Conservation (phyloP, 2,329 filamentous ascomycete species). For the Peltaster fructicola region DNA sequence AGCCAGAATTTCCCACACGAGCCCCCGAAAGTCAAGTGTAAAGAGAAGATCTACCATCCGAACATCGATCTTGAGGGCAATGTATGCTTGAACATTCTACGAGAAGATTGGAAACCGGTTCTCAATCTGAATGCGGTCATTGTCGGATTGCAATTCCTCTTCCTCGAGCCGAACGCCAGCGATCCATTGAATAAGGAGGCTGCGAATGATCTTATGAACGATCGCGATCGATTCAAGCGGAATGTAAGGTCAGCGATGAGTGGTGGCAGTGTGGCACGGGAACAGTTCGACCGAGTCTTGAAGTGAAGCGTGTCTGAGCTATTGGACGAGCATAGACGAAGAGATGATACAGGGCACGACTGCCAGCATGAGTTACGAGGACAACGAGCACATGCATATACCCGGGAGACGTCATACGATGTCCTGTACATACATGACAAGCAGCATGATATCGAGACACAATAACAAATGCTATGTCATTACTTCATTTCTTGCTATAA, state of each 20-base stretch:
- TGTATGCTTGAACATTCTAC: conserved; percentile 89
- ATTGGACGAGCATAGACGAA: too few relatives aligned
- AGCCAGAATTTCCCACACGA: conserved; percentile 94
- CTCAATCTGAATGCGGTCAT: conserved; percentile 93
- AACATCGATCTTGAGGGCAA: conserved; percentile 98
- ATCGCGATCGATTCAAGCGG: conserved; percentile 75
- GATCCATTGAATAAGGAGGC: conserved; percentile 98
- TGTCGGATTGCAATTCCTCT: conserved; percentile 86
- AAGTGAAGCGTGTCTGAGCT: too few relatives aligned
- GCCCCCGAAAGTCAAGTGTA: conserved; percentile 91
- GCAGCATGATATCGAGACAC: too few relatives aligned
- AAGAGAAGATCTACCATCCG: conserved; percentile 96
- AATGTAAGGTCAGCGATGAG: conserved; percentile 75
- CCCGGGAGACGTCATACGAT: too few relatives aligned
- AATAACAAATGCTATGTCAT: too few relatives aligned
- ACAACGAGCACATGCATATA: too few relatives aligned
- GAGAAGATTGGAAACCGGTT: conserved; percentile 98
- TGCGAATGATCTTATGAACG: conserved; percentile 73
- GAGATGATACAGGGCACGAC: too few relatives aligned
- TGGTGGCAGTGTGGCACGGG: conserved; percentile 57
- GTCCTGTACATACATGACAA: too few relatives aligned
- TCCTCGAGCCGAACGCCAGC: conserved; percentile 90
- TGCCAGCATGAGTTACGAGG: too few relatives aligned
- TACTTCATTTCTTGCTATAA: too few relatives aligned
- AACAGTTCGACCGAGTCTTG: conserved; percentile 61